Base-by-base conservation (phyloP, 208 protist species). In the Angomonas deanei region DNA sequence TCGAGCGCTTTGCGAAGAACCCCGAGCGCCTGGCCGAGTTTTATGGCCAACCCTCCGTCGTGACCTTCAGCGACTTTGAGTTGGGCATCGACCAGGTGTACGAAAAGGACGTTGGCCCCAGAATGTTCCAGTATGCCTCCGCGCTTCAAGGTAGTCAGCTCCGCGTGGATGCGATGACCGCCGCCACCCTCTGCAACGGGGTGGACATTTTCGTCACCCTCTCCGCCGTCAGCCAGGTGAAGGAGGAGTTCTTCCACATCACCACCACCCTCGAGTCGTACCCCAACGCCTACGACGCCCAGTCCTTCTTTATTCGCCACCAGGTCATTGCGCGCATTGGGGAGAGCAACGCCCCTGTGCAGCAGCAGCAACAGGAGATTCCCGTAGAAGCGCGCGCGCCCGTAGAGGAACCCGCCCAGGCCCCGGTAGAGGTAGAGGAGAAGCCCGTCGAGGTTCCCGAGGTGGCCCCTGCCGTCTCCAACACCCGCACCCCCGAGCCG, bases 41-140 rank as follows among this genome's bases (percentile, higher is more conserved):
- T 67, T 92, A 91, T 72, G 72, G 70, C 64, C 68, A 56, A 54
- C 60, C 84, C 48, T 66, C 82, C n/a, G 72, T 72, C 26, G 60
- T 95, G 48, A 78, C 76, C 39, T 66, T 95, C 68, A 87, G 82
- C 77, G 88, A 95, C 78, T 92, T 90, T 55, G 82, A 87, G 61
- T 68, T 84, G 42, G 88, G 85, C 63, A 78, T 78, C 48, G 74
- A 68, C 11, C 80, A 92, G 72, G 67, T 66, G 33, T 61, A 33
- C 54, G 79, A 76, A 39, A 61, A 21, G 19, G 76, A 91, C 24
- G 71, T 86, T 10, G 49, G 68, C 10, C 38, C 64, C 30, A 70
- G 80, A 23, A 61, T 81, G 38, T 70, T 84, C 72, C 65, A 88
- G 57, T 89, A 77, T 75, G 72, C 81, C 5, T 27, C 69, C 33